These are phyloP conservation scores for Gaultheria prostrata DNA, from an alignment of 148 eudicot genomes.

Conservation along the genomic window DNA sequence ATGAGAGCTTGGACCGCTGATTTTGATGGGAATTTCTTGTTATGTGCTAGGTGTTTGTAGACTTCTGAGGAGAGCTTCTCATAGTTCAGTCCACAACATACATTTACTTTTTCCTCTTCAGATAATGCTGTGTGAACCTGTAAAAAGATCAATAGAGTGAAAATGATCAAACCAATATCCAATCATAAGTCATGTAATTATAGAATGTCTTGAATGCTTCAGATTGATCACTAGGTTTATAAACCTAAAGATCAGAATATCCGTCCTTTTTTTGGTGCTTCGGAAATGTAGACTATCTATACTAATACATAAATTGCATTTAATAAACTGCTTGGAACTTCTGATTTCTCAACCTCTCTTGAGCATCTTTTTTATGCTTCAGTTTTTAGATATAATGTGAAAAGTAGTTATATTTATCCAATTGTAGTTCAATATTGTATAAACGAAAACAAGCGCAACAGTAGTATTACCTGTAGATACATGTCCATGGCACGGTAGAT, in stretches of 20 bases:
- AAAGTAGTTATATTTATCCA: not conserved
- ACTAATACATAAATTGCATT: not conserved
- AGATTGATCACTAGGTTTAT: not conserved
- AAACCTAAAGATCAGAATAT: not conserved
- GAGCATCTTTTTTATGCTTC: not conserved
- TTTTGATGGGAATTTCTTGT: slow-evolving; percentile 56
- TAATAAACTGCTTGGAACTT: not conserved
- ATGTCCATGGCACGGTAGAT: slow-evolving; percentile 70
- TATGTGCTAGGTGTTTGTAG: slow-evolving; percentile 48
- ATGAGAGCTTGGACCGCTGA: slow-evolving; percentile 47
- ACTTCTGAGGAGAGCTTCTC: slow-evolving; percentile 68
- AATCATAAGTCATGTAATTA: not conserved
- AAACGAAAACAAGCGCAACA: not conserved
- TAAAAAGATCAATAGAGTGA: not conserved
- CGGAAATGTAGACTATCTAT: not conserved
- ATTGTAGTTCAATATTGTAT: not conserved
- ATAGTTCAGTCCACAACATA: slow-evolving; percentile 54
- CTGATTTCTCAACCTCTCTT: not conserved
- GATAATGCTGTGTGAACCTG: slow-evolving; percentile 69
- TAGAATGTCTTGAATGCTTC: not conserved
- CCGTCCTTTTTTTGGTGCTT: too few relatives aligned
- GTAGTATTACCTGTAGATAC: slow-evolving; percentile 60
- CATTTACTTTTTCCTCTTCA: slow-evolving; percentile 53
- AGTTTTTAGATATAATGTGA: not conserved
- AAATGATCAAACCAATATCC: not conserved